These are phyloP conservation scores for Chytridiales sp. DNA, from an alignment of 371 early-diverging fungal species.

Conservation along the genomic window DNA sequence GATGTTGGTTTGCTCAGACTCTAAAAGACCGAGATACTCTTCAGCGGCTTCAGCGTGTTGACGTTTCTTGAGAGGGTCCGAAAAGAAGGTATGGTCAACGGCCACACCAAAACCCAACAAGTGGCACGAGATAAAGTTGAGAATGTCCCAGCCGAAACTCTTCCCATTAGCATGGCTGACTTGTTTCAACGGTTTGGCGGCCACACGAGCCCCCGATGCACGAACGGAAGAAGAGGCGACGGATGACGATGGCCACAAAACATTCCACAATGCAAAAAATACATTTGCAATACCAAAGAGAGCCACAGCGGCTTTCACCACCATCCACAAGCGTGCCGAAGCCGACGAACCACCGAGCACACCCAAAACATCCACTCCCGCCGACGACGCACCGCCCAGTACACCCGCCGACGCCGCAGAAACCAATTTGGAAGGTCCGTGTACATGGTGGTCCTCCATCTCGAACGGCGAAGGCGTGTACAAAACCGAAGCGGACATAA, in stretches of 20 bases:
- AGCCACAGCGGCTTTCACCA: constrained; percentile 9
- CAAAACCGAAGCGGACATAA: constrained; percentile 35
- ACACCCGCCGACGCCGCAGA: not conserved
- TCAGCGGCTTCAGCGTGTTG: too few relatives aligned
- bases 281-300: constrained; percentile 8
- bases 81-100: not conserved
- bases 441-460: constrained; percentile 1
- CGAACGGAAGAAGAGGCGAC: not conserved
- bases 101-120: constrained; percentile 5
- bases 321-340: not conserved
- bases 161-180: not conserved
- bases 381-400: not conserved
- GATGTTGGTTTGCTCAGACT: too few relatives aligned
- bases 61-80: too few relatives aligned
- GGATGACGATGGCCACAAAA: not conserved
- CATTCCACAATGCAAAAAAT: not conserved
- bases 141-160: not conserved
- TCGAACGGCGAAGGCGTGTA: constrained; percentile 38
- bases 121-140: constrained; percentile 7
- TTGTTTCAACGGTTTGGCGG: not conserved
- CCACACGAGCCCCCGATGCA: too few relatives aligned
- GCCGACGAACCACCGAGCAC: not conserved
- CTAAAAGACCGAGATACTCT: too few relatives aligned
- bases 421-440: constrained; percentile 8
- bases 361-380: not conserved